Base-by-base conservation (phyloP, 2,329 filamentous ascomycete genomes). In the Colletotrichum brevisporum region DNA sequence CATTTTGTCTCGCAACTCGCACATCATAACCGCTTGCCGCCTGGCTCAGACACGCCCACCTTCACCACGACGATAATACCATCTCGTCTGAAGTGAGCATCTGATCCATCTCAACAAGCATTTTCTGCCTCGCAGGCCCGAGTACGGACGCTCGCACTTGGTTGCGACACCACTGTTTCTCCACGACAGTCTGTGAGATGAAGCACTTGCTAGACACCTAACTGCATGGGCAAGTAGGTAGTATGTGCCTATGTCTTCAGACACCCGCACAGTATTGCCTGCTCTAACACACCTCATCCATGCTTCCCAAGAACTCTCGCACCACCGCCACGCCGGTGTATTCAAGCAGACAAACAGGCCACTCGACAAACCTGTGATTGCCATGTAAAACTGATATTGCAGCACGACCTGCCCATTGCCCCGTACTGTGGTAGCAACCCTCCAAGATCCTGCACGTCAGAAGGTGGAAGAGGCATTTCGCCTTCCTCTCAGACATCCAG, bases 21-120 rank as follows among this genome's bases (percentile, higher is more conserved):
- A 15, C 47, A 60, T 15, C 45, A 60, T 15, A 6, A 26, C 36
- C 18, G 13, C 24, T 36, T 24, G 21, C 4, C 56, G 21, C 45
- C 21, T 58, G 55, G 21, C 55, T 36, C 24, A 36, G 31, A 36
- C 31, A 58, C 26, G n/a, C 26, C 24, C 43, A 48, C 5, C n/a
- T 36, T 18, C 43, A 48, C 43, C 26, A 58, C 41, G 27, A 47
- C 15, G 16, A 48, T 43, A 58, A 48, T 43, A 58, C 1, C n/a
- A 39, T 50, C 31, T 59, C 45, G 45, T 59, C 43, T 21, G 45
- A 59, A 59, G 15, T 24, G 45, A 50, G 36, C 45, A 6, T 50
- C 45, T n/a, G 45, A 59, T 50, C 12, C 12, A 39, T 45, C n/a
- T 9, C n/a, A 48, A 50, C 56, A 50, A 59, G 27, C 26, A n/a